Evolutionary conservation across 1,284 basidiomycete species (phyloP), one percentile per base, ranked within the genome.

Genomic region (Porodaedalea pini): DNA sequence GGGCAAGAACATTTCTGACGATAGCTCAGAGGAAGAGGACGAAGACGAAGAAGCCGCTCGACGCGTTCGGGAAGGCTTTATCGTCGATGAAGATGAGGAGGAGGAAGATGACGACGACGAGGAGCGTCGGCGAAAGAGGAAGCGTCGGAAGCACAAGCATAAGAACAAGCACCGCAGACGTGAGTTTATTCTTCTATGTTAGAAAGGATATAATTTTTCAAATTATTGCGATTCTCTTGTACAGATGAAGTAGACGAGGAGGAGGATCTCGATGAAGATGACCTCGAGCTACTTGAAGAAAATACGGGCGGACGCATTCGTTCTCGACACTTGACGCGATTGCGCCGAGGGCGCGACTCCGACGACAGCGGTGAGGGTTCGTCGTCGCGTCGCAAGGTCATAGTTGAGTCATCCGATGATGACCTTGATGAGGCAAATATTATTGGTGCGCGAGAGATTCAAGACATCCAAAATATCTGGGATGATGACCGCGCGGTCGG

Each of bases 221-320:
- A 60, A 62, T 43, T 34, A 44, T 55, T 8, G 4, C 25, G 25
- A 13, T 27, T 11, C 29, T 43, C 34, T 36, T 27, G 70, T 66
- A 64, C 50, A 71, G 79, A 78, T 61, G 79, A 79, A 51, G 81
- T 83, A 57, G 83, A 70, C 58, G 71, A 88, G 27, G 85, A 87
- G 59, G 90, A 76, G 31, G 76, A 78, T n/a, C 75, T 98, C 44
- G 94, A 97, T 64, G 96, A 98, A 55, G 97, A 99, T 67, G 97
- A 99, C 68, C 74, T 99, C 54, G 95, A 96, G 54, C 80, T 99
- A 7, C 71, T 99, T 21, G 92, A 92, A 67, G 97, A 99, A 78
- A 99, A 98, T 66, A 94, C 93, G 2, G 94, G 96, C 7, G 80
- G 82, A 19, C 78, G 81, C 2, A 85, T 84, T 72, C 69, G 70